These are phyloP conservation scores for Chrysosporium queenslandicum DNA, from an alignment of 2,329 filamentous ascomycete genomes.

Conservation along the genomic window DNA sequence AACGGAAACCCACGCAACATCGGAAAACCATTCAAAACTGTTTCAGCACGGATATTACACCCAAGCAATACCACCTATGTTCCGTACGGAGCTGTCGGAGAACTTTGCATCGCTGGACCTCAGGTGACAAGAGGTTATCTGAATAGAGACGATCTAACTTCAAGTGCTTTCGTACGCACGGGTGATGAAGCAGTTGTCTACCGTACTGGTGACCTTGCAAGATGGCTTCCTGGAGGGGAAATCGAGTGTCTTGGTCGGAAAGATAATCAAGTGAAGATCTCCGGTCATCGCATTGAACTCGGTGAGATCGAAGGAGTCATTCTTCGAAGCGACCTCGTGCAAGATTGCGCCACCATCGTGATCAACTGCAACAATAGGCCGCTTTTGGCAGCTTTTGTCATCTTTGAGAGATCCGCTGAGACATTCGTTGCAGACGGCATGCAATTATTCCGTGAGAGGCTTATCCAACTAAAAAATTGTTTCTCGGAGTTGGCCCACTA, in stretches of 20 bases:
- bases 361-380: neutral
- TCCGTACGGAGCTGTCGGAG: slow-evolving; percentile 47
- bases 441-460: neutral
- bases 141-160: slow-evolving; percentile 20
- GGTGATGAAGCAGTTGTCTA: slow-evolving; percentile 20
- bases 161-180: slow-evolving; percentile 40
- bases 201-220: slow-evolving; percentile 20
- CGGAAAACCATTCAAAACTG: slow-evolving; percentile 26
- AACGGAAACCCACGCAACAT: neutral
- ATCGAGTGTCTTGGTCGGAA: slow-evolving; percentile 19
- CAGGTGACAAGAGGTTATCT: slow-evolving; percentile 32
- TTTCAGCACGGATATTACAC: slow-evolving; percentile 31
- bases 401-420: neutral
- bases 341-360: neutral
- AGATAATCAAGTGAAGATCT: slow-evolving; percentile 17
- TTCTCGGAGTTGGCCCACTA: neutral
- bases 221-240: slow-evolving; percentile 15
- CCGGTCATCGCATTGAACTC: slow-evolving; percentile 33
- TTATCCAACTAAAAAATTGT: neutral
- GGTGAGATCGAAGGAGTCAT: slow-evolving; percentile 29
- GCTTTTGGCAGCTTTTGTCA: neutral
- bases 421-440: neutral
- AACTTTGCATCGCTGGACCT: slow-evolving; percentile 39
- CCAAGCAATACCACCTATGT: slow-evolving; percentile 26
- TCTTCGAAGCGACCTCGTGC: neutral